A percentile compares a stretch with the other conserved stretches of the same genome.
These are phyloP conservation scores for Voacanga thouarsii DNA, from an alignment of 257 asterid species.

Conservation along the genomic window DNA sequence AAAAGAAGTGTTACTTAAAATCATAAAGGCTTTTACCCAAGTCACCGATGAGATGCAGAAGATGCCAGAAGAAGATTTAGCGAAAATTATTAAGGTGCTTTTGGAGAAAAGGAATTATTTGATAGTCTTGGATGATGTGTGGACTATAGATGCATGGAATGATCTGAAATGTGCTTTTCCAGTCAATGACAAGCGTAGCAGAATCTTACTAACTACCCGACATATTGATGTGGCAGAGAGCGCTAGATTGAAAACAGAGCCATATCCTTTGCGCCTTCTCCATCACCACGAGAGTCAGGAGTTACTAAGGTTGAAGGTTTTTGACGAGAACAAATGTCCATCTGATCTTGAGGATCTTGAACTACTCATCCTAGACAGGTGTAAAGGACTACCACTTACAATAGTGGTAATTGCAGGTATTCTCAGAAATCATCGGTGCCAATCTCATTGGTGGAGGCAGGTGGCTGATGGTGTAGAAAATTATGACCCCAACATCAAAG, in stretches of 20 bases:
- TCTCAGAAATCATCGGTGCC: neutral
- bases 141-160: conserved; percentile 7
- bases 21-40: neutral
- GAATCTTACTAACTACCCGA: conserved; percentile 22
- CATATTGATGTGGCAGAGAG: neutral
- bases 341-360: neutral
- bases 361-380: neutral
- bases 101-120: neutral
- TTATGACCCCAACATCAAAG: neutral
- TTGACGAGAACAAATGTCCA: conserved; percentile 6
- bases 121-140: conserved; percentile 22
- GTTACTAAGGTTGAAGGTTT: conserved; percentile 14
- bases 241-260: neutral
- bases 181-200: neutral
- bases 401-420: conserved; percentile 33
- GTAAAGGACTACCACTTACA: conserved; percentile 12
- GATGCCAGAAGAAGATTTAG: neutral
- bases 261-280: neutral
- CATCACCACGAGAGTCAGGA: neutral
- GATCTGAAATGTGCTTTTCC: conserved; percentile 12
- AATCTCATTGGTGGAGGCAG: conserved; percentile 14
- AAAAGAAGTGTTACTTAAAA: conserved; percentile 15
- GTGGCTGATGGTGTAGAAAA: conserved; percentile 11
- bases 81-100: neutral
- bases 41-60: neutral